Percentiles rank a stretch among this genome's conserved stretches.
Conservation (phyloP, 257 asterid species). For the Schizonepeta tenuifolia region DNA sequence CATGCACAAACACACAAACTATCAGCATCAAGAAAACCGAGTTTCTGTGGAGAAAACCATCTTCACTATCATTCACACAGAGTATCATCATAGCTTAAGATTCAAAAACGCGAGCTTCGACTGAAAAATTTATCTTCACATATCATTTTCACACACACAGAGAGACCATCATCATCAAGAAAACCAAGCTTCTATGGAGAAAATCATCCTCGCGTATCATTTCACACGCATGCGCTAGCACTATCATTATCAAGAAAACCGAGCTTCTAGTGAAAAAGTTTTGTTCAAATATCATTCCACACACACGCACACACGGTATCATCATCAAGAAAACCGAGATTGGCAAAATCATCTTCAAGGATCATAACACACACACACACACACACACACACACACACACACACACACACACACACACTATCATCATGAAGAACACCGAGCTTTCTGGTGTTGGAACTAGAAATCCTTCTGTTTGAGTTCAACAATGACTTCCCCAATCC, state of each 20-base stretch:
- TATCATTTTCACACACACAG: too few relatives aligned
- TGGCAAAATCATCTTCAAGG: not conserved
- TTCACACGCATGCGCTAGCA: not conserved
- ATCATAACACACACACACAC: slow-evolving; percentile 4
- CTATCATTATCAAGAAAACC: not conserved
- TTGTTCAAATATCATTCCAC: not conserved
- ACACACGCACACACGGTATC: not conserved
- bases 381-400: not conserved
- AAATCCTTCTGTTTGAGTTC: not conserved
- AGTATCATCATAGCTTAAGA: too few relatives aligned
- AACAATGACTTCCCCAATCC: not conserved
- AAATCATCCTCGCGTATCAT: too few relatives aligned
- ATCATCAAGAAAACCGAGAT: not conserved
- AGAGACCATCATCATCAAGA: not conserved
- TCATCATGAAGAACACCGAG: not conserved
- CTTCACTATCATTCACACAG: not conserved
- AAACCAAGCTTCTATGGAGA: not conserved
- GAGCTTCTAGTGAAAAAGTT: not conserved
- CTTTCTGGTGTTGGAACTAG: not conserved
- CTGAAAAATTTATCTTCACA: too few relatives aligned
- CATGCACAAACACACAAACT: not conserved
- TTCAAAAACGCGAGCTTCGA: too few relatives aligned
- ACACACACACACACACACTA: slow-evolving; percentile 10
- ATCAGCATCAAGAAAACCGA: not conserved
- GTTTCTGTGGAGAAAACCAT: not conserved